Percentiles rank a stretch among this genome's conserved stretches.
These are phyloP conservation scores for Colletotrichum melonis DNA, from an alignment of 2,329 filamentous ascomycete genomes.

Conservation along the genomic window DNA sequence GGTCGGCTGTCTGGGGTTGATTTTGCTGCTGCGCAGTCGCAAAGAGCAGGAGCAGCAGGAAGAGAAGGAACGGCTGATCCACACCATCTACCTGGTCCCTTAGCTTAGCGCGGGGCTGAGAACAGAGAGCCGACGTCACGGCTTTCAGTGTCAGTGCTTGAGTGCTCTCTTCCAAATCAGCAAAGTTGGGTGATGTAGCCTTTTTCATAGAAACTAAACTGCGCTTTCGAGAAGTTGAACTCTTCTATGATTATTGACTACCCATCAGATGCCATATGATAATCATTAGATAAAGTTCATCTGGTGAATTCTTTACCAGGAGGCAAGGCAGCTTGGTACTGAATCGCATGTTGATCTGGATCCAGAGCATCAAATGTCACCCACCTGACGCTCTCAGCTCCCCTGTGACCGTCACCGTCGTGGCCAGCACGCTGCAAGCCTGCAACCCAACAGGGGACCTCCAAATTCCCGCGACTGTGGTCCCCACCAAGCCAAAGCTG, in stretches of 20 bases:
- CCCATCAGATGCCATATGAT: no score
- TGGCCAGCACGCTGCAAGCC: not conserved
- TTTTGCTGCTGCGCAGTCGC: conserved; percentile 8
- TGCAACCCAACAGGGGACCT: conserved; percentile 1
- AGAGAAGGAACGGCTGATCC: conserved; percentile 19
- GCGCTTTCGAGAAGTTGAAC: no score
- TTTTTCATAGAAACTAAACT: no score
- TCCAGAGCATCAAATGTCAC: conserved; percentile 1
- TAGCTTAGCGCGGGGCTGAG: conserved; percentile 33
- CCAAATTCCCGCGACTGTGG: not conserved
- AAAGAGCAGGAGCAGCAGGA: conserved; percentile 11
- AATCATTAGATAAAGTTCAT: not conserved
- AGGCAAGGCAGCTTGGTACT: not conserved
- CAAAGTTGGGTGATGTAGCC: not conserved
- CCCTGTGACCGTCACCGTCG: conserved; percentile 15
- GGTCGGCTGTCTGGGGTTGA: not conserved
- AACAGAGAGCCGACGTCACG: conserved; percentile 34
- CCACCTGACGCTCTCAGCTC: conserved; percentile 25
- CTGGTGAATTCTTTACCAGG: not conserved
- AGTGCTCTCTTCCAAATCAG: not conserved
- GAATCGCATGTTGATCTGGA: not conserved
- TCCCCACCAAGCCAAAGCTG: conserved; percentile 1
- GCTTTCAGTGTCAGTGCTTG: not conserved
- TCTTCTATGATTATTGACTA: not conserved
- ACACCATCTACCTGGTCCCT: not conserved